Evolutionary conservation across 1,139 yeast genomes (phyloP), one percentile per base, ranked within the genome.

Genomic region (Candida pseudoviswanathii): DNA sequence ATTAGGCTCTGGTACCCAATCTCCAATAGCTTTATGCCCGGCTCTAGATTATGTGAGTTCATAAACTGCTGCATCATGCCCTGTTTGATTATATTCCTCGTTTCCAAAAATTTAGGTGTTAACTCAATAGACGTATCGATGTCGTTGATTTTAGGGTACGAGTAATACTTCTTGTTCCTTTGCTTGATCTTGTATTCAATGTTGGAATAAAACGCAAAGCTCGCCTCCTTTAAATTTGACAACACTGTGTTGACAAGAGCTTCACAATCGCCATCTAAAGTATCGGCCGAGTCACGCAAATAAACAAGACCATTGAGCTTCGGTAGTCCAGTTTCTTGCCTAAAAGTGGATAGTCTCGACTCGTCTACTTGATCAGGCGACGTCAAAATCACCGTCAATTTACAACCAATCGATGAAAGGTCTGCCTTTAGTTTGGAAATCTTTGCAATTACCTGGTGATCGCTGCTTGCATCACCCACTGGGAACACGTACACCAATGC

Each of bases 81-180:
- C 46, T 65, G 75, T 51, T 76, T 76, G 33, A 75, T 64, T 43
- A 68, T 52, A 53, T 73, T 75, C 42, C 80, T 59, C 0, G 76
- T 67, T 49, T 73, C 80, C 16, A 75, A 61, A 43, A 71, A 71
- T 49, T 63, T 63, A 0, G 80, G 80, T 0, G 74, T 62, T 26
- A 76, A 53, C 44, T 63, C 67, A 3, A 75, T 58, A 3, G 59
- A 57, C 0, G 78, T 72, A 34, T 67, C 68, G 3, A 66, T 53
- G 26, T 52, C 42, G 10, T 48, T 54, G 8, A 52, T 48, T 3
- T 68, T 55, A 1, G 79, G 77, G 32, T 64, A 60, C 0, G 73
- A 55, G 55, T 76, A 75, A 55, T 71, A 74, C 53, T 76, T 75
- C 42, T 65, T 66, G 51, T 62, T 56, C 9, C 80, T 58, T 48